A percentile compares a stretch with the other conserved stretches of the same genome.
Evolutionary conservation across 1,284 basidiomycete genomes (phyloP).

Genomic region (Sanghuangporus baumii): DNA sequence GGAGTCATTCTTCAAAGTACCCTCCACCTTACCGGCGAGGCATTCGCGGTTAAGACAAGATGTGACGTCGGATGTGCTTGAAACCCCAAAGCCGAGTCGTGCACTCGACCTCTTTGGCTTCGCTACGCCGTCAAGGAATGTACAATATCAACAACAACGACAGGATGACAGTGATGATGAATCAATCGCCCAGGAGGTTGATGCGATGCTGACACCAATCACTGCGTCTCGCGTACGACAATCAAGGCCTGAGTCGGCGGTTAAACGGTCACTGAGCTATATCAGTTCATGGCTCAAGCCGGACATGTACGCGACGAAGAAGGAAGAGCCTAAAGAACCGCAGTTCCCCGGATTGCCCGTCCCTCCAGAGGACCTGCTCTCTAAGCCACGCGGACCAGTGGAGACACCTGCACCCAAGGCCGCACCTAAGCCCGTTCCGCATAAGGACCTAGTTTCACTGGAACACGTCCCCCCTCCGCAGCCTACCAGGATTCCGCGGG

Average conservation of each 20-base stretch:
- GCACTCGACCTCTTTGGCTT: slow-evolving; percentile 8
- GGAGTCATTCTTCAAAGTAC: slow-evolving; percentile 16
- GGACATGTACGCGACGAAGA: slow-evolving; percentile 7
- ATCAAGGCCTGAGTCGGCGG: slow-evolving; percentile 4
- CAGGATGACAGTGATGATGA: slow-evolving; percentile 14
- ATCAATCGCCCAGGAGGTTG: slow-evolving; percentile 8
- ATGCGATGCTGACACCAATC: slow-evolving; percentile 11
- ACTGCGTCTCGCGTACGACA: slow-evolving; percentile 1
- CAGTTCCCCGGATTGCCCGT: slow-evolving; percentile 40
- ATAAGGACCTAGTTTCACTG: slow-evolving; percentile 59
- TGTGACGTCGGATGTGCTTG: slow-evolving; percentile 4
- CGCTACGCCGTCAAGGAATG: slow-evolving; percentile 4
- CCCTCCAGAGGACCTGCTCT: slow-evolving; percentile 45
- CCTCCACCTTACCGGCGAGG: slow-evolving; percentile 41
- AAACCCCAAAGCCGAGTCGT: slow-evolving; percentile 2
- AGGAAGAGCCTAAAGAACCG: slow-evolving; percentile 11
- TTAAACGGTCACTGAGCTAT: slow-evolving; percentile 16
- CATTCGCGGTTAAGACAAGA: slow-evolving; percentile 56
- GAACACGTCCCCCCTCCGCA: slow-evolving; percentile 40
- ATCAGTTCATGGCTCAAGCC: slow-evolving; percentile 17
- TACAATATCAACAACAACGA: neutral
- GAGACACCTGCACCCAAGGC: slow-evolving; percentile 51
- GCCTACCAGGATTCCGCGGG: slow-evolving; percentile 40
- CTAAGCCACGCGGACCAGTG: slow-evolving; percentile 47
- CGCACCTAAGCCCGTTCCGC: slow-evolving; percentile 37